Conservation (phyloP, 2,329 filamentous ascomycete genomes). For the Aspergillus awamori region DNA sequence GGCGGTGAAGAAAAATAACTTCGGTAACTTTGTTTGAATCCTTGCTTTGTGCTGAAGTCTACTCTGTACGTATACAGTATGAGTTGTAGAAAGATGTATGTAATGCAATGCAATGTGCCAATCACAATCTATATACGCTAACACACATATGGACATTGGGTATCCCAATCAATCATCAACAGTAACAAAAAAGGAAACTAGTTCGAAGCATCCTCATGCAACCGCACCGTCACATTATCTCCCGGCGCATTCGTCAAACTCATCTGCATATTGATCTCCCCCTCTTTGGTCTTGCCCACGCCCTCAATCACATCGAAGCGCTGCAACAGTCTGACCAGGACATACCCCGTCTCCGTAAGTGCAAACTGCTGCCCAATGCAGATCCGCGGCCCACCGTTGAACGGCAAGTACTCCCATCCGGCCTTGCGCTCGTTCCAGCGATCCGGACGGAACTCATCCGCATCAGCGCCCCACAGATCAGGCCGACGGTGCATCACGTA, state of each 20-base stretch:
- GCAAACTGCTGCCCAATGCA: slow-evolving; percentile 83
- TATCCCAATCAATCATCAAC: background rate
- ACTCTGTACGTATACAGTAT: too few relatives aligned
- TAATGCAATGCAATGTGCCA: too few relatives aligned
- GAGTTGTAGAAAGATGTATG: too few relatives aligned
- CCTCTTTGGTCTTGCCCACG: slow-evolving; percentile 13
- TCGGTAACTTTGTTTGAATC: too few relatives aligned
- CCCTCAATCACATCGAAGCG: slow-evolving; percentile 65
- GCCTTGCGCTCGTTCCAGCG: slow-evolving; percentile 68
- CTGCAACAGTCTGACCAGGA: slow-evolving; percentile 72
- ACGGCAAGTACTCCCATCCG: slow-evolving; percentile 73
- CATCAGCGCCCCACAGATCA: slow-evolving; percentile 53
- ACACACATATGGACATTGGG: background rate
- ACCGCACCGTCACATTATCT: slow-evolving; percentile 35
- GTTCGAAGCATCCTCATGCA: slow-evolving; percentile 27
- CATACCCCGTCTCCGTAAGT: slow-evolving; percentile 69
- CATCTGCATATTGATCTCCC: slow-evolving; percentile 25
- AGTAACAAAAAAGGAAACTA: background rate
- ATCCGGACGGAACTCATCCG: slow-evolving; percentile 64
- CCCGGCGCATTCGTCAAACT: slow-evolving; percentile 32
- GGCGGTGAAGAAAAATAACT: too few relatives aligned
- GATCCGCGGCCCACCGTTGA: slow-evolving; percentile 73
- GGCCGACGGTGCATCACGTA: slow-evolving; percentile 72
- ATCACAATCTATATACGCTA: too few relatives aligned
- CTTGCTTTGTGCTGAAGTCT: too few relatives aligned